These are phyloP conservation scores for Vaccinium myrtillus DNA, from an alignment of 148 eudicot species.

Conservation along the genomic window DNA sequence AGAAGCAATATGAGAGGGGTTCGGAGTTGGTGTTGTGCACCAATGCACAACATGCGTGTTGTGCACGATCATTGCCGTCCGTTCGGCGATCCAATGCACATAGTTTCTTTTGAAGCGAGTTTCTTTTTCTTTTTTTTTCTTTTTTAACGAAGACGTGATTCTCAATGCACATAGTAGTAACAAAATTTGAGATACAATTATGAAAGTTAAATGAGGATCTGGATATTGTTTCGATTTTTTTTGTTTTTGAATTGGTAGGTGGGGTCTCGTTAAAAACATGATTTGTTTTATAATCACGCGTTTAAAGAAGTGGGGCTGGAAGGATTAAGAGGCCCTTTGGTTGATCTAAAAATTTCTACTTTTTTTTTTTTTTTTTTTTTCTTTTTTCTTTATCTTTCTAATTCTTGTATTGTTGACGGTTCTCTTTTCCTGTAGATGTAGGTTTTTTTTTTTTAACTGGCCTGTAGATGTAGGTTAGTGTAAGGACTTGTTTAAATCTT, in stretches of 20 bases:
- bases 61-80: too few species aligned
- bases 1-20: not conserved
- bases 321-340: slow-evolving; percentile 7
- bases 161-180: not conserved
- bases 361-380: not conserved
- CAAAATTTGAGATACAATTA: not conserved
- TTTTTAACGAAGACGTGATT: not conserved
- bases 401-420: too few species aligned
- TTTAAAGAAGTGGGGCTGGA: slow-evolving; percentile 33
- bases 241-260: slow-evolving; percentile 11
- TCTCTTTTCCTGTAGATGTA: too few species aligned
- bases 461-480: too few species aligned
- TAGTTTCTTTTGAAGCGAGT: too few species aligned
- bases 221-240: not conserved
- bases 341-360: not conserved
- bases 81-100: too few species aligned
- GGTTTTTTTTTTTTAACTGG: too few species aligned
- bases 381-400: not conserved
- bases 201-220: not conserved
- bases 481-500: too few species aligned
- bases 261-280: slow-evolving; percentile 26
- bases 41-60: too few species aligned
- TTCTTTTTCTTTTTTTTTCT: too few species aligned
- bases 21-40: too few species aligned
- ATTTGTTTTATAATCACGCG: slow-evolving; percentile 45